These are phyloP conservation scores for Ophiocordyceps camponoti-leonardi DNA, from an alignment of 2,329 filamentous ascomycete species.

Conservation along the genomic window DNA sequence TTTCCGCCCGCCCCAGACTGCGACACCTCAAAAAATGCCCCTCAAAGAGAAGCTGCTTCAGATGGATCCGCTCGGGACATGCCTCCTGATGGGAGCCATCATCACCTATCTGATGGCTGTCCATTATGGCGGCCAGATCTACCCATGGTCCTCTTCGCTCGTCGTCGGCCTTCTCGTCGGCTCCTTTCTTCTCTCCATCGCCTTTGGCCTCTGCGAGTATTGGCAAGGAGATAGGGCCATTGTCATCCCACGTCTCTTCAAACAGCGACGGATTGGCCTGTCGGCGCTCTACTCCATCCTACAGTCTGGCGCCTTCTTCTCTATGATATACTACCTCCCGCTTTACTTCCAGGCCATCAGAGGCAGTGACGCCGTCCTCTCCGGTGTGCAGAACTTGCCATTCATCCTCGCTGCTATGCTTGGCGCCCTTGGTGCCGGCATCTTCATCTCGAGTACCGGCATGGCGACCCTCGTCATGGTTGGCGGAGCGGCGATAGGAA, in stretches of 20 bases:
- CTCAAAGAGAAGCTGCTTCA: slow-evolving; percentile 26
- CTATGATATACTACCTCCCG: slow-evolving; percentile 28
- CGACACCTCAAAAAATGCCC: slow-evolving; percentile 17
- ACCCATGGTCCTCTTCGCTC: slow-evolving; percentile 21
- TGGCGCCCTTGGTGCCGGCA: background rate
- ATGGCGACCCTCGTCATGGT: slow-evolving; percentile 1
- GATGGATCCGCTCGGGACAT: slow-evolving; percentile 27
- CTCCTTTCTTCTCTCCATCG: slow-evolving; percentile 14
- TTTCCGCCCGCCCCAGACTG: slow-evolving; percentile 23
- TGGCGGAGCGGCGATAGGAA: background rate
- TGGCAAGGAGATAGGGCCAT: slow-evolving; percentile 28
- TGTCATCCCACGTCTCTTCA: slow-evolving; percentile 18
- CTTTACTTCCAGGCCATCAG: slow-evolving; percentile 28
- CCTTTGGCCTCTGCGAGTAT: slow-evolving; percentile 20
- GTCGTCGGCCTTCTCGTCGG: slow-evolving; percentile 27
- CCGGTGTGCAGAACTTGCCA: slow-evolving; percentile 27
- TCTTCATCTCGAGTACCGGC: background rate
- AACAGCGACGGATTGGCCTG: background rate
- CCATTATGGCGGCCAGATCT: slow-evolving; percentile 27
- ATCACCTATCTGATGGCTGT: slow-evolving; percentile 27
- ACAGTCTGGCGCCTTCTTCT: slow-evolving; percentile 21
- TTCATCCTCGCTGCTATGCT: slow-evolving; percentile 11
- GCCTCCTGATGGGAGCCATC: slow-evolving; percentile 25
- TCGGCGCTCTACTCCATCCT: slow-evolving; percentile 21
- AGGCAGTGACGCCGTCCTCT: slow-evolving; percentile 19